These are phyloP conservation scores for Amanita fuliginea DNA, from an alignment of 768 basidiomycete genomes.

Conservation along the genomic window DNA sequence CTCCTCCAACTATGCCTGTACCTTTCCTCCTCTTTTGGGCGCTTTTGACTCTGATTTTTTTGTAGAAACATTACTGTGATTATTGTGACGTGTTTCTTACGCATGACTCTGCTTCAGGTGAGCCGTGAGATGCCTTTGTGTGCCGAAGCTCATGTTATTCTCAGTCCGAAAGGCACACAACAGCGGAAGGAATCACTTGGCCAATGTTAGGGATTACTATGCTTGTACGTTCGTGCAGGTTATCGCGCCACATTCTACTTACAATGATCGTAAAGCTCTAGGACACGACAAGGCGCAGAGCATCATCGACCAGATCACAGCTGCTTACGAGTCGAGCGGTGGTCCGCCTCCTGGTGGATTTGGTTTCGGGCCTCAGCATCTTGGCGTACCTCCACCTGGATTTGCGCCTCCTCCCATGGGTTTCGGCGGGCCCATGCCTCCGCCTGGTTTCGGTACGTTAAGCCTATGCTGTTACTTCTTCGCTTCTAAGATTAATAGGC, in stretches of 20 bases:
- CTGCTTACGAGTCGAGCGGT: conserved; percentile 78
- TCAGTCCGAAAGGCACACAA: conserved; percentile 97
- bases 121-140: conserved; percentile 11
- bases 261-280: conserved; percentile 38
- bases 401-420: conserved; percentile 37
- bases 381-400: conserved; percentile 43
- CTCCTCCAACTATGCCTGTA: conserved; percentile 50
- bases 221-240: conserved; percentile 47
- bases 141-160: conserved; percentile 7
- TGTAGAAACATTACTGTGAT: conserved; percentile 87
- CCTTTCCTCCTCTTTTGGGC: conserved; percentile 14
- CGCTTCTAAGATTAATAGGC: conserved; percentile 21
- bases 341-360: conserved; percentile 85
- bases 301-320: conserved; percentile 97
- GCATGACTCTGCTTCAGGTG: conserved; percentile 89
- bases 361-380: conserved; percentile 75
- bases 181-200: conserved; percentile 91
- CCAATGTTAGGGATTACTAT: conserved; percentile 96
- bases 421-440: conserved; percentile 40
- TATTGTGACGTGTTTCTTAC: conserved; percentile 92
- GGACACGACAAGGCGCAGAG: conserved; percentile 96
- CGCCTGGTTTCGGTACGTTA: conserved; percentile 45
- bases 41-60: conserved; percentile 4
- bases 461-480: conserved; percentile 13
- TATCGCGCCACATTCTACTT: not conserved